A percentile compares a stretch with the other conserved stretches of the same genome.
phyloP scores from a whole-genome alignment of 2,329 filamentous ascomycete species.

The Helicocarpus griseus region DNA sequence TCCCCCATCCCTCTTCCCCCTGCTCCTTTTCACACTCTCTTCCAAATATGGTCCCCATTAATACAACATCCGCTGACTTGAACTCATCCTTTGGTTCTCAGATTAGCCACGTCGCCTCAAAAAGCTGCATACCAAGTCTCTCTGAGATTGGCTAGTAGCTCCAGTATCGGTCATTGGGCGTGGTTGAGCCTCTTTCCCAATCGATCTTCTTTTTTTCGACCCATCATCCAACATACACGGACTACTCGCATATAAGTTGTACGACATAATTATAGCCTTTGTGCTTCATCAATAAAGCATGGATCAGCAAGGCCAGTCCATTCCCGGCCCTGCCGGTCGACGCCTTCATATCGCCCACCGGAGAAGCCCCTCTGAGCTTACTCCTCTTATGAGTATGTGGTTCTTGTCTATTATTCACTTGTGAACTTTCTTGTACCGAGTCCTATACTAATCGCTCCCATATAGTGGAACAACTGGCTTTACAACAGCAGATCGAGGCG shows the following conservation, averaged over 20 bases:
- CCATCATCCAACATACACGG: neutral
- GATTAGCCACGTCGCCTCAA: conserved; percentile 3
- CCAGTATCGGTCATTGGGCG: neutral
- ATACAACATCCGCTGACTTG: neutral
- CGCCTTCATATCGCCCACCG: conserved; percentile 89
- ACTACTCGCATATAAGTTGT: neutral
- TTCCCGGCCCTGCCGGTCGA: conserved; percentile 63
- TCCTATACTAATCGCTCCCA: conserved; percentile 2
- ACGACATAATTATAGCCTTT: conserved; percentile 1
- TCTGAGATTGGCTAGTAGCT: neutral
- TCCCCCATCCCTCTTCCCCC: neutral
- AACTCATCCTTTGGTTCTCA: neutral
- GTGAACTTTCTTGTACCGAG: neutral
- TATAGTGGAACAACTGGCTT: conserved; percentile 86
- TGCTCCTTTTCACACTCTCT: too few species aligned
- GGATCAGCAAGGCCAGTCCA: conserved; percentile 34
- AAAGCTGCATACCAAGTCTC: neutral
- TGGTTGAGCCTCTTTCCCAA: conserved; percentile 1
- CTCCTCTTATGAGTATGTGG: conserved; percentile 87
- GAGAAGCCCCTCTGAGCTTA: conserved; percentile 86
- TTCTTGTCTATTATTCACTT: conserved; percentile 22
- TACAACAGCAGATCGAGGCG: conserved; percentile 90
- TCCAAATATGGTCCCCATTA: too few species aligned
- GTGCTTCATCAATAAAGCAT: conserved; percentile 1
- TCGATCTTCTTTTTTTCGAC: conserved; percentile 3